These are phyloP conservation scores for Sclerotinia spermophila DNA, from an alignment of 2,329 filamentous ascomycete genomes.

Conservation along the genomic window DNA sequence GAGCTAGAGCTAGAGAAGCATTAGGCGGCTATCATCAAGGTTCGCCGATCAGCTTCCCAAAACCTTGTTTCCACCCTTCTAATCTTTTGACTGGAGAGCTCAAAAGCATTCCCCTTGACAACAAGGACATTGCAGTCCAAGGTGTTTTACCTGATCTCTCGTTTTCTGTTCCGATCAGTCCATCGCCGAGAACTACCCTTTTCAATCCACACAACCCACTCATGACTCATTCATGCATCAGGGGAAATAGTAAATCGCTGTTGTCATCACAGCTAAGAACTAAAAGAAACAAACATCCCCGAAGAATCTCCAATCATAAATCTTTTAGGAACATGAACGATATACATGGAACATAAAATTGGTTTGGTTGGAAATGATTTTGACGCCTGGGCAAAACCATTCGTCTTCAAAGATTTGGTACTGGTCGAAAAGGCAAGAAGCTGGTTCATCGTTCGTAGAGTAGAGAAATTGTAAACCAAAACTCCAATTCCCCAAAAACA, in stretches of 20 bases:
- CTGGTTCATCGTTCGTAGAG: slow-evolving; percentile 7
- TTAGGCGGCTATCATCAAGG: not conserved
- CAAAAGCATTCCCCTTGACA: not conserved
- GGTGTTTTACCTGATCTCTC: not conserved
- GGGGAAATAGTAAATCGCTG: not conserved
- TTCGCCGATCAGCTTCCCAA: not conserved
- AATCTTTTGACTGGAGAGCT: not conserved
- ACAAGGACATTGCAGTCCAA: not conserved
- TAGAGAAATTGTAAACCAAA: not conserved
- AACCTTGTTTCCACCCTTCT: not conserved
- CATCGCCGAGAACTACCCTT: not conserved
- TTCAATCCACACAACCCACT: not conserved
- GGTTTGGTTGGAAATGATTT: not conserved
- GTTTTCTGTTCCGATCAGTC: not conserved
- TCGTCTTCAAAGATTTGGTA: not conserved
- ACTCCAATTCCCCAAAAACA: not conserved
- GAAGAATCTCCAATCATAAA: not conserved
- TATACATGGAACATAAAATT: slow-evolving; percentile 12
- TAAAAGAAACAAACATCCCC: slow-evolving; percentile 4
- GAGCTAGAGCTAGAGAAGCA: not conserved
- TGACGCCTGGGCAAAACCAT: slow-evolving; percentile 10
- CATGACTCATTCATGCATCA: slow-evolving; percentile 11
- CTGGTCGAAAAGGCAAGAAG: not conserved
- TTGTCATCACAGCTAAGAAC: not conserved
- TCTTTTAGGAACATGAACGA: not conserved